Conservation (phyloP, 2,329 filamentous ascomycete genomes). For the Cryphonectria japonica region DNA sequence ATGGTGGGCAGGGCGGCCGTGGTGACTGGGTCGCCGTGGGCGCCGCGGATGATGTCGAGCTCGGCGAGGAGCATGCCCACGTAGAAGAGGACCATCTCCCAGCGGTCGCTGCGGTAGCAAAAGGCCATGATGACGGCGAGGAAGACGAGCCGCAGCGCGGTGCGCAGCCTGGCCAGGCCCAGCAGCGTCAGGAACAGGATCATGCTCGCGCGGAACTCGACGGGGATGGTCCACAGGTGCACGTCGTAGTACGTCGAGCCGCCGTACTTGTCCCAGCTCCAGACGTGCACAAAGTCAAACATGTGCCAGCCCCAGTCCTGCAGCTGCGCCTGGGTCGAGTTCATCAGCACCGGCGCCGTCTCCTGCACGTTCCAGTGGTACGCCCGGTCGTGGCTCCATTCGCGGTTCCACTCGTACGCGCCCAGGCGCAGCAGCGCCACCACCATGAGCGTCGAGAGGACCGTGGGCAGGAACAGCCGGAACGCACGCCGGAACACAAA, state of each 20-base stretch:
- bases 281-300: conserved; percentile 55
- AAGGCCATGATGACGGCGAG: conserved; percentile 48
- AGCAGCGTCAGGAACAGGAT: conserved; percentile 59
- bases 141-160: conserved; percentile 47
- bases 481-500: conserved; percentile 56
- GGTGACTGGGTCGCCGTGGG: conserved; percentile 41
- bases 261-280: conserved; percentile 53
- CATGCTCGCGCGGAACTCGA: conserved; percentile 63
- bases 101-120: conserved; percentile 51
- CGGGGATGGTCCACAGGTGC: conserved; percentile 66
- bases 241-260: conserved; percentile 58
- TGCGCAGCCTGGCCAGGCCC: conserved; percentile 52
- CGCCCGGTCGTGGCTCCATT: conserved; percentile 47
- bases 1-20: conserved; percentile 25
- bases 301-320: conserved; percentile 52
- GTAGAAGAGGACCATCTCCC: conserved; percentile 61
- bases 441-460: conserved; percentile 54
- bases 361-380: conserved; percentile 56
- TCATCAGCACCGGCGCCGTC: conserved; percentile 47
- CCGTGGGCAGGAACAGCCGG: conserved; percentile 56
- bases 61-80: conserved; percentile 60
- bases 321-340: conserved; percentile 45
- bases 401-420: conserved; percentile 52
- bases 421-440: conserved; percentile 49
- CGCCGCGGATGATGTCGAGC: conserved; percentile 53